A percentile compares a stretch with the other conserved stretches of the same genome.
These are phyloP conservation scores for Nasturtium officinale DNA, from an alignment of 345 rosid genomes.

Conservation along the genomic window DNA sequence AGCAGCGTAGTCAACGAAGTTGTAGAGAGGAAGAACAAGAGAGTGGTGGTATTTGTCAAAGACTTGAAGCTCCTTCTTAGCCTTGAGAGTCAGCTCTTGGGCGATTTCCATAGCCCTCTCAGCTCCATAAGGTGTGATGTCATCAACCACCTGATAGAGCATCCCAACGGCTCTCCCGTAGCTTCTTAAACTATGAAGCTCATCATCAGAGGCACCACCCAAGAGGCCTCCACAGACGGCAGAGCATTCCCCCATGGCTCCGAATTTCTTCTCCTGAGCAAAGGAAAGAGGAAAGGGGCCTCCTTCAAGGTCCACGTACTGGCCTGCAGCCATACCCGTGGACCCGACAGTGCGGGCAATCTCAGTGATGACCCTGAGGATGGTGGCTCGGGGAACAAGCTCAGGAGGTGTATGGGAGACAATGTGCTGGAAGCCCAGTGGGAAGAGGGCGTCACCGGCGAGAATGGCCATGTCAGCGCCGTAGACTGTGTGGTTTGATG, in stretches of 20 bases:
- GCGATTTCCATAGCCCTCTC: slow-evolving; percentile 72
- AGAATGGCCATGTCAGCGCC: slow-evolving; percentile 89
- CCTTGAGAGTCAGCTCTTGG: slow-evolving; percentile 62
- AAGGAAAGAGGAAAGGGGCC: slow-evolving; percentile 60
- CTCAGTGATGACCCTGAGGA: slow-evolving; percentile 81
- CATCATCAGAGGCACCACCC: slow-evolving; percentile 83
- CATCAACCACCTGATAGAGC: slow-evolving; percentile 77
- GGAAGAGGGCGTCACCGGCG: slow-evolving; percentile 96
- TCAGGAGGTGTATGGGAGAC: slow-evolving; percentile 70
- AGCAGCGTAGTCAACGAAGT: slow-evolving; percentile 85
- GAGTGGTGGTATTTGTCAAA: slow-evolving; percentile 71
- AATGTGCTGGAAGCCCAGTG: slow-evolving; percentile 88
- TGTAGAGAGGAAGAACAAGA: slow-evolving; percentile 62
- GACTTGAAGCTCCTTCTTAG: slow-evolving; percentile 64
- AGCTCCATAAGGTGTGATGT: slow-evolving; percentile 52
- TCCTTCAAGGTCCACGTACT: slow-evolving; percentile 88
- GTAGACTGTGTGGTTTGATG: slow-evolving; percentile 77
- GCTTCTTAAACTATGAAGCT: slow-evolving; percentile 65
- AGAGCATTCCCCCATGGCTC: slow-evolving; percentile 89
- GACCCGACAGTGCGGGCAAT: slow-evolving; percentile 94
- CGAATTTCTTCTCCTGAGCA: slow-evolving; percentile 84
- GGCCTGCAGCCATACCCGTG: slow-evolving; percentile 96
- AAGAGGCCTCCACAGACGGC: slow-evolving; percentile 91
- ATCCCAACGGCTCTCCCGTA: slow-evolving; percentile 94
- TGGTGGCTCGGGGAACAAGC: slow-evolving; percentile 63